Evolutionary conservation across 129 eudicot species (phyloP).

Genomic region (Artemisia tridentata): DNA sequence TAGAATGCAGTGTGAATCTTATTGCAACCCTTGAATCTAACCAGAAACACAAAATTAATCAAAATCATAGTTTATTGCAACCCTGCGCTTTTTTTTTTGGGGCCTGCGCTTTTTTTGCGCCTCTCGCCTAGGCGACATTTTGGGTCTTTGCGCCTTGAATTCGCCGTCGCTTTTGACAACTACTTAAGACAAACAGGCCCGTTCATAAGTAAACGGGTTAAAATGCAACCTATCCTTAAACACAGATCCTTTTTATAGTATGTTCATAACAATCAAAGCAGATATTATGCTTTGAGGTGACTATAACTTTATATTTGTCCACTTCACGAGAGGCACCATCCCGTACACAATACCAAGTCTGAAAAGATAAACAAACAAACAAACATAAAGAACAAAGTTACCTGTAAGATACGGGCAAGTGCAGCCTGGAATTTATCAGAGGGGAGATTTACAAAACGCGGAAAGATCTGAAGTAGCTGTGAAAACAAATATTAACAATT

Average conservation of each 20-base stretch:
- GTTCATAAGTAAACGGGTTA: neutral
- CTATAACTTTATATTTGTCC: neutral
- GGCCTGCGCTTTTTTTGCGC: too few relatives aligned
- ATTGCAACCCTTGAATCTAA: too few relatives aligned
- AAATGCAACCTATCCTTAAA: neutral
- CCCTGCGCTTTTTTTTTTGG: too few relatives aligned
- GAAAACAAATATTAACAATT: constrained; percentile 20
- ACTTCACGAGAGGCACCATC: constrained; percentile 1
- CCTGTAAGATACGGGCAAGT: constrained; percentile 78
- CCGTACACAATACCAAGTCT: neutral
- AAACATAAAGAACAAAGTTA: constrained; percentile 25
- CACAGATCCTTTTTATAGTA: neutral
- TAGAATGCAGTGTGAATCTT: too few relatives aligned
- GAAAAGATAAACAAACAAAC: neutral
- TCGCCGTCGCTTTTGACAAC: too few relatives aligned
- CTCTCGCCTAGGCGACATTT: too few relatives aligned
- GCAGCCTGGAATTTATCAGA: constrained; percentile 76
- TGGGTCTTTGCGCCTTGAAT: too few relatives aligned
- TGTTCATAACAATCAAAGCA: neutral
- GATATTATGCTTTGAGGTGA: neutral
- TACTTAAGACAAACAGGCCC: too few relatives aligned
- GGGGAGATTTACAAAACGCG: constrained; percentile 74
- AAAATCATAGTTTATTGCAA: too few relatives aligned
- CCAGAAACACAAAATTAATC: too few relatives aligned
- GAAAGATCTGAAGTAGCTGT: constrained; percentile 72